phyloP scores from a whole-genome alignment of 345 rosid genomes.

The Brassica nigra region DNA sequence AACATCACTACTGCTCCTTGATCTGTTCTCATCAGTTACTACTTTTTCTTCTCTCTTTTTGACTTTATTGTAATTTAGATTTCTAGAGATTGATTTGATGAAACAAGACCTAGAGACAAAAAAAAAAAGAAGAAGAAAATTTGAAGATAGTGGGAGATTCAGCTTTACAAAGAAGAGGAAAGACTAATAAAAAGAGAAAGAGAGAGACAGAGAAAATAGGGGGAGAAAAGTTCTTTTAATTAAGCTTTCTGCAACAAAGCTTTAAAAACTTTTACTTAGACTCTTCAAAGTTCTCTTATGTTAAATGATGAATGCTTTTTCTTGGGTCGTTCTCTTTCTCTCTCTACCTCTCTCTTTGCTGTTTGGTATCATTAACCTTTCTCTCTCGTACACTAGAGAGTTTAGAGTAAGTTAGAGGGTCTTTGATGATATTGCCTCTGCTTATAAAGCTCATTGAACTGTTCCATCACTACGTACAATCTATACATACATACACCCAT shows the following conservation, averaged over 20 bases:
- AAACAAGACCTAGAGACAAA: slow-evolving; percentile 23
- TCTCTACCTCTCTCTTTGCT: slow-evolving; percentile 26
- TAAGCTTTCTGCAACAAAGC: slow-evolving; percentile 72
- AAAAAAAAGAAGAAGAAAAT: slow-evolving; percentile 9
- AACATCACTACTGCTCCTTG: slow-evolving; percentile 33
- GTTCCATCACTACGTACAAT: slow-evolving; percentile 38
- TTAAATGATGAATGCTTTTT: slow-evolving; percentile 40
- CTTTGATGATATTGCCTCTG: slow-evolving; percentile 34
- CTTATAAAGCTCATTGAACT: slow-evolving; percentile 42
- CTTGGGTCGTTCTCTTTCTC: slow-evolving; percentile 26
- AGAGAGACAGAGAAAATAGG: slow-evolving; percentile 22
- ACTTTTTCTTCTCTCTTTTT: slow-evolving; percentile 29
- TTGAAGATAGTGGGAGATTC: slow-evolving; percentile 52
- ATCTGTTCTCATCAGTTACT: slow-evolving; percentile 34
- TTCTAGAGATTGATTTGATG: slow-evolving; percentile 38
- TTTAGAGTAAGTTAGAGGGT: slow-evolving; percentile 29
- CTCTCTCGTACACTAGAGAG: slow-evolving; percentile 33
- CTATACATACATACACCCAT: slow-evolving; percentile 31
- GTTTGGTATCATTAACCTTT: slow-evolving; percentile 31
- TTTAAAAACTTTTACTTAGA: slow-evolving; percentile 52
- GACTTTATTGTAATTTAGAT: slow-evolving; percentile 27
- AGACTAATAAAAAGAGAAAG: slow-evolving; percentile 31
- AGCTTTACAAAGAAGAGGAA: slow-evolving; percentile 54
- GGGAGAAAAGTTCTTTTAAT: slow-evolving; percentile 47
- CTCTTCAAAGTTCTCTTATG: slow-evolving; percentile 37